phyloP scores from a whole-genome alignment of 2,329 filamentous ascomycete species.

The Penicillium psychrosexuale region DNA sequence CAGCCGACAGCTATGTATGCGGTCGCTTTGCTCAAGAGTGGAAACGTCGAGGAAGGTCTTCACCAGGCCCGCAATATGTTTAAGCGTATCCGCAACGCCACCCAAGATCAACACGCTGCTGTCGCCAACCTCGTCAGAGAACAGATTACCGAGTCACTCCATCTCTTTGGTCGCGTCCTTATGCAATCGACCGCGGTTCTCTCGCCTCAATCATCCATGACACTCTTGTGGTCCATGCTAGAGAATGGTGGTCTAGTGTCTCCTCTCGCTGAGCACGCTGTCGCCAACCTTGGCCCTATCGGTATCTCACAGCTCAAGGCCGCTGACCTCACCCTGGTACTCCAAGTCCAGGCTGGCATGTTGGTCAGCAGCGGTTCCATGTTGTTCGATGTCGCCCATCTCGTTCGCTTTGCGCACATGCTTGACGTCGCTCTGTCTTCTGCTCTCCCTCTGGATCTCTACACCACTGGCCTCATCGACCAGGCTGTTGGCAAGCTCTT shows the following conservation, averaged over 20 bases:
- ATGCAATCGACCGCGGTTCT: slow-evolving; percentile 52
- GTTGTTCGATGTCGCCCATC: slow-evolving; percentile 54
- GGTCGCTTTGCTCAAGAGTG: slow-evolving; percentile 80
- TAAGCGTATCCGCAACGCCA: slow-evolving; percentile 67
- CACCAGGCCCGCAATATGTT: slow-evolving; percentile 82
- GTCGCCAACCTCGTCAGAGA: slow-evolving; percentile 56
- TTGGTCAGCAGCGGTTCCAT: slow-evolving; percentile 40
- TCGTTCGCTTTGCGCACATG: slow-evolving; percentile 60
- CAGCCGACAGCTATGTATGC: slow-evolving; percentile 90
- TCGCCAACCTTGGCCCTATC: slow-evolving; percentile 59
- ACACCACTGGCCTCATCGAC: slow-evolving; percentile 57
- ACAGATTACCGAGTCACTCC: slow-evolving; percentile 81
- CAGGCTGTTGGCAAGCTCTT: slow-evolving; percentile 56
- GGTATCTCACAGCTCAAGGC: slow-evolving; percentile 55
- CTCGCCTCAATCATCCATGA: slow-evolving; percentile 55
- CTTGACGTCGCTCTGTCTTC: slow-evolving; percentile 56
- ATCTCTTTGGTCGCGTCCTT: slow-evolving; percentile 62
- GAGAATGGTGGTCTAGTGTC: slow-evolving; percentile 63
- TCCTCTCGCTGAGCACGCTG: slow-evolving; percentile 58
- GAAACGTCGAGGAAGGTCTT: slow-evolving; percentile 77
- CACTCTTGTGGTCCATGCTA: slow-evolving; percentile 61
- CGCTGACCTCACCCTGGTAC: slow-evolving; percentile 55
- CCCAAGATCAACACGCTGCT: slow-evolving; percentile 42
- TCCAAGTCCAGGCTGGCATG: slow-evolving; percentile 58
- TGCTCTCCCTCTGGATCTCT: slow-evolving; percentile 53